Evolutionary conservation across 2,329 filamentous ascomycete species (phyloP).

Genomic region (Hymenotorrendiella dingleyae): DNA sequence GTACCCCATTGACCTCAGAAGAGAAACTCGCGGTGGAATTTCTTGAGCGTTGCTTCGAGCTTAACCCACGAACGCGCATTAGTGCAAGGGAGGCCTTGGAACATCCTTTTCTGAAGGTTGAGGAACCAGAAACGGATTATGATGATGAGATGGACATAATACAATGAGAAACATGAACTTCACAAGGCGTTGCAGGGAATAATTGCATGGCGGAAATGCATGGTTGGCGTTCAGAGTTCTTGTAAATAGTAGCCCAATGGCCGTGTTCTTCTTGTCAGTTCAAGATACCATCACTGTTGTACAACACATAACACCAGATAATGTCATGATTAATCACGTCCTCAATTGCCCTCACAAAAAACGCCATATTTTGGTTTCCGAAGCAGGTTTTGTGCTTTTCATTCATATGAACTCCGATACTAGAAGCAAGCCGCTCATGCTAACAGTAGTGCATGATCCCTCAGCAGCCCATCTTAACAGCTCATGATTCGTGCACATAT

Average conservation of each 20-base stretch:
- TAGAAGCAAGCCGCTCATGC: slow-evolving; percentile 13
- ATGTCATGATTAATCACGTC: background rate
- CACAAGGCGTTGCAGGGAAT: background rate
- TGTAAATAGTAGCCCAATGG: slow-evolving; percentile 16
- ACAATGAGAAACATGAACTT: background rate
- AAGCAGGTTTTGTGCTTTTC: slow-evolving; percentile 14
- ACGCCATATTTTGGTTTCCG: slow-evolving; percentile 1
- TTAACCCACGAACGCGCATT: slow-evolving; percentile 68
- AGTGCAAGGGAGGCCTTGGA: slow-evolving; percentile 68
- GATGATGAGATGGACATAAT: slow-evolving; percentile 48
- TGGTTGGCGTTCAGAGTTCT: slow-evolving; percentile 9
- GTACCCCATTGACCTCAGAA: slow-evolving; percentile 51
- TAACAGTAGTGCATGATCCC: slow-evolving; percentile 6
- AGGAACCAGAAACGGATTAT: slow-evolving; percentile 35
- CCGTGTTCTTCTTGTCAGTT: slow-evolving; percentile 8
- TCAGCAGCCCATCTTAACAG: slow-evolving; percentile 2
- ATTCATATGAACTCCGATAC: slow-evolving; percentile 18
- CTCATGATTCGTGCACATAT: slow-evolving; percentile 6
- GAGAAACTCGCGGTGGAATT: slow-evolving; percentile 71
- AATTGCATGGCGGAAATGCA: slow-evolving; percentile 3
- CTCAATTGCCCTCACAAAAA: background rate
- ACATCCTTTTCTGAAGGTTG: slow-evolving; percentile 60
- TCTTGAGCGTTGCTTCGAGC: slow-evolving; percentile 64
- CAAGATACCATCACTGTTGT: slow-evolving; percentile 14
- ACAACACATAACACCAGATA: too few relatives aligned